Evolutionary conservation across 1,284 basidiomycete species (phyloP), one percentile per base, ranked within the genome.

Genomic region (Papiliotrema terrestris): DNA sequence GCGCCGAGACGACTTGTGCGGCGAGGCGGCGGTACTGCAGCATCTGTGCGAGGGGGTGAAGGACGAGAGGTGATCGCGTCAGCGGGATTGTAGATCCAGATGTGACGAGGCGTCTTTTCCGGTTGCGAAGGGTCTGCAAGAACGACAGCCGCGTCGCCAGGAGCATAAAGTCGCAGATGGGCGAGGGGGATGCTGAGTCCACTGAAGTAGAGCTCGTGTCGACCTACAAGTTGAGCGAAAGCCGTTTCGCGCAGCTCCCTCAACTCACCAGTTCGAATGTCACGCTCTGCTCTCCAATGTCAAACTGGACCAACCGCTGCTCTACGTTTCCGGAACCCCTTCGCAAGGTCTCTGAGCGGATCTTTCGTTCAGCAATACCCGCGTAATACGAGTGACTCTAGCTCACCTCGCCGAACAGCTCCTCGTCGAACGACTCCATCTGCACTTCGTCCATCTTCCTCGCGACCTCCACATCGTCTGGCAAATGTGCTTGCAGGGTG

Each of bases 371-470:
- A n/a, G 41, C 14, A 15, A 36, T 8, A 26, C 26, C 15, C 17
- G 8, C 14, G 15, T 17, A 25, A 17, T 32, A 6, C 11, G 29
- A 5, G 11, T 32, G 29, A 5, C 11, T 5, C 11, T 8, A 19
- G 62, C 69, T 41, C n/a, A 73, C 72, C 59, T 72, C 68, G 42
- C 57, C 56, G 52, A 72, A 76, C 5, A 77, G 57, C 45, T 77
- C 75, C 52, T 74, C 72, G 46, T 77, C 75, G 35, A 77, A 67
- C 8, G 70, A 68, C 52, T 77, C 75, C 37, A 67, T 56, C 59
- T 73, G 69, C 8, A 69, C 73, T 9, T 59, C 61, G n/a, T 68
- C 61, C 56, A 74, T 67, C 35, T 57, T 51, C 5, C 56, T 60
- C 1, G 58, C 47, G 3, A 68, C 55, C 38, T 65, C 60, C n/a